phyloP scores from a whole-genome alignment of 2,329 filamentous ascomycete genomes.

The Magnaporthiopsis poae region DNA sequence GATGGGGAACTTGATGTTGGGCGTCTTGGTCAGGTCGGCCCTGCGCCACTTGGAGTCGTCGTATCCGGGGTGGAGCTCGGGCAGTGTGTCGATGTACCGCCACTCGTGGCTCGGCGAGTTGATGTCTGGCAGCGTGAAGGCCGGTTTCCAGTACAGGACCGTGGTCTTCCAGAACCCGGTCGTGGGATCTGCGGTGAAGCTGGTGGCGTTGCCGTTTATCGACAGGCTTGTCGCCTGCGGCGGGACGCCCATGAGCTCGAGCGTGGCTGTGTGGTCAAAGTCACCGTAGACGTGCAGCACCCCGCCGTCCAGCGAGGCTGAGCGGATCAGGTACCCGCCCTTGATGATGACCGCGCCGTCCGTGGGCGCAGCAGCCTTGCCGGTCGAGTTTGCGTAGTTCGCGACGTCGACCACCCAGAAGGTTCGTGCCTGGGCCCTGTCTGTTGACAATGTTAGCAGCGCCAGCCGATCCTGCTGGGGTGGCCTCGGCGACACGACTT shows the following conservation, averaged over 20 bases:
- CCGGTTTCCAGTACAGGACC: constrained; percentile 36
- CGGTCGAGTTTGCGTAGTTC: neutral
- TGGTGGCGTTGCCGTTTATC: constrained; percentile 4
- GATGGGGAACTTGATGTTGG: constrained; percentile 46
- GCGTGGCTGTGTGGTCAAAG: constrained; percentile 10
- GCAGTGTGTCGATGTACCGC: constrained; percentile 62
- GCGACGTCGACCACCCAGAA: constrained; percentile 2
- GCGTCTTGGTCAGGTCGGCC: constrained; percentile 48
- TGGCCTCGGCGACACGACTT: neutral
- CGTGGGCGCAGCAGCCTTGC: neutral
- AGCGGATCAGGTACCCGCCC: constrained; percentile 12
- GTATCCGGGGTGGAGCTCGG: constrained; percentile 54
- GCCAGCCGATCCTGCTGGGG: no score
- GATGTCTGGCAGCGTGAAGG: constrained; percentile 41
- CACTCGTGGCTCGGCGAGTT: constrained; percentile 48
- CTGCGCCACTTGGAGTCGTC: constrained; percentile 58
- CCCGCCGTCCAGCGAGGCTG: constrained; percentile 4
- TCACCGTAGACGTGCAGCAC: constrained; percentile 9
- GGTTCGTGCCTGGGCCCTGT: neutral
- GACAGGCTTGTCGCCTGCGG: neutral
- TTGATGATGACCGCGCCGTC: neutral
- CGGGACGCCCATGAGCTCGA: constrained; percentile 8
- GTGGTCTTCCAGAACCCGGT: neutral
- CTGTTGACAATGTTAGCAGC: neutral
- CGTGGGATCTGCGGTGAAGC: neutral